These are phyloP conservation scores for Hansfordia pulvinata DNA, from an alignment of 2,329 filamentous ascomycete genomes.

Conservation along the genomic window DNA sequence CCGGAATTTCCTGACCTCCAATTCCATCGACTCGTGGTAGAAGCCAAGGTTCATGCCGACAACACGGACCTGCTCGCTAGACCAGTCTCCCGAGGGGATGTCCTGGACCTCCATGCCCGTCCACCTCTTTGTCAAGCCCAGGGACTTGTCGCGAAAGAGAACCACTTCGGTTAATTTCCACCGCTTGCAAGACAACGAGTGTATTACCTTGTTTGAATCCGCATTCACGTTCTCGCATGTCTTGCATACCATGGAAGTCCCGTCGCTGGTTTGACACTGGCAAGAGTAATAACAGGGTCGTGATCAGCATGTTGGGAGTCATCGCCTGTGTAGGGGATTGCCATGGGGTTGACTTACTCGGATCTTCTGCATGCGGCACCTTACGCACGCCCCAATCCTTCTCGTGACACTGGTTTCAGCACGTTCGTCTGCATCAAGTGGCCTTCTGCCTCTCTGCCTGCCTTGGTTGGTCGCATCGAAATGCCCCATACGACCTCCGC, in stretches of 20 bases:
- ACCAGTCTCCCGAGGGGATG: slow-evolving; percentile 18
- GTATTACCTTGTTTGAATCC: slow-evolving; percentile 31
- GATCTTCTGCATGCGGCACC: slow-evolving; percentile 29
- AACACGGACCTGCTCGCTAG: slow-evolving; percentile 10
- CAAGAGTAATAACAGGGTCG: no score
- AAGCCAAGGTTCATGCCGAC: slow-evolving; percentile 26
- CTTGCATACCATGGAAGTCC: no score
- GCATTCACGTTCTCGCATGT: slow-evolving; percentile 23
- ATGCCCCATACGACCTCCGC: no score
- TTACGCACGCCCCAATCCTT: slow-evolving; percentile 24
- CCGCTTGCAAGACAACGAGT: slow-evolving; percentile 27
- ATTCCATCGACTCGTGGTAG: slow-evolving; percentile 18
- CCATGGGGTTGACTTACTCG: slow-evolving; percentile 19
- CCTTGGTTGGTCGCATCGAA: no score
- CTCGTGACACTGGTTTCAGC: slow-evolving; percentile 21
- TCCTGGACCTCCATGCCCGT: slow-evolving; percentile 24
- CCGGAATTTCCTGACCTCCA: slow-evolving; percentile 27
- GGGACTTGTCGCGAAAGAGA: slow-evolving; percentile 27
- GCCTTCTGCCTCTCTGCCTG: no score
- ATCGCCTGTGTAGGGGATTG: background rate
- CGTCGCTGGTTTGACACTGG: no score
- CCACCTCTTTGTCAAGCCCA: slow-evolving; percentile 30
- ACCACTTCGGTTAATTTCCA: slow-evolving; percentile 25
- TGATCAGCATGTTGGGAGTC: no score
- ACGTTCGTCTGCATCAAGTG: slow-evolving; percentile 8